These are phyloP conservation scores for Phytopythium chamaehyphon DNA, from an alignment of 352 stramenopile genomes.

Conservation along the genomic window DNA sequence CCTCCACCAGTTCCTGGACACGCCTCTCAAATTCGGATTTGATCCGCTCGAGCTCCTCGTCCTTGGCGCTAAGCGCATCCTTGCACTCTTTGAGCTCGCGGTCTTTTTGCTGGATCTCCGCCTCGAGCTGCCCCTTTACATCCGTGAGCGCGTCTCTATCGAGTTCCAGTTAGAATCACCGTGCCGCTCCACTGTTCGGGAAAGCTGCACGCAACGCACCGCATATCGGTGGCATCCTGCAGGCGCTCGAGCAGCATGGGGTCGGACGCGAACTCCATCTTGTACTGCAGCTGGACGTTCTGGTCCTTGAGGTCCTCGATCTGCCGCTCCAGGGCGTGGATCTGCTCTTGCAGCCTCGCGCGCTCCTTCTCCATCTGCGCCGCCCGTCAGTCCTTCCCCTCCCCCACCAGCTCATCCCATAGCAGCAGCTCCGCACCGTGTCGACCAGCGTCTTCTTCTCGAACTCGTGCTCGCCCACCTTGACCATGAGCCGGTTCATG, in stretches of 20 bases:
- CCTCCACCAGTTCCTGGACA: conserved; percentile 25
- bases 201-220: conserved; percentile 9
- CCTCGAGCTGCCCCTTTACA: conserved; percentile 68
- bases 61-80: conserved; percentile 26
- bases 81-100: conserved; percentile 36
- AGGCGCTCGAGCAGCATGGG: conserved; percentile 79
- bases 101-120: conserved; percentile 67
- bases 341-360: conserved; percentile 34
- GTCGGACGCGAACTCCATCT: conserved; percentile 77
- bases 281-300: conserved; percentile 83
- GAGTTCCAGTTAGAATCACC: not conserved
- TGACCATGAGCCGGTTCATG: conserved; percentile 82
- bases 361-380: conserved; percentile 77
- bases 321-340: conserved; percentile 43
- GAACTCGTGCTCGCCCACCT: conserved; percentile 82
- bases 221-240: conserved; percentile 80
- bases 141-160: conserved; percentile 50
- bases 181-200: not conserved
- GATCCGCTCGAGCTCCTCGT: conserved; percentile 30
- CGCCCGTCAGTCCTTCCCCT: not conserved
- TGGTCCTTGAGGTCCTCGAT: conserved; percentile 74
- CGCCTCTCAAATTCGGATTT: conserved; percentile 36
- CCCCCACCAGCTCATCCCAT: not conserved
- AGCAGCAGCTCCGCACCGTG: conserved; percentile 18
- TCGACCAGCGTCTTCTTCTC: conserved; percentile 85